Evolutionary conservation across 192 early-diverging fungal species (phyloP).

Genomic region (Coemansia sp.): DNA sequence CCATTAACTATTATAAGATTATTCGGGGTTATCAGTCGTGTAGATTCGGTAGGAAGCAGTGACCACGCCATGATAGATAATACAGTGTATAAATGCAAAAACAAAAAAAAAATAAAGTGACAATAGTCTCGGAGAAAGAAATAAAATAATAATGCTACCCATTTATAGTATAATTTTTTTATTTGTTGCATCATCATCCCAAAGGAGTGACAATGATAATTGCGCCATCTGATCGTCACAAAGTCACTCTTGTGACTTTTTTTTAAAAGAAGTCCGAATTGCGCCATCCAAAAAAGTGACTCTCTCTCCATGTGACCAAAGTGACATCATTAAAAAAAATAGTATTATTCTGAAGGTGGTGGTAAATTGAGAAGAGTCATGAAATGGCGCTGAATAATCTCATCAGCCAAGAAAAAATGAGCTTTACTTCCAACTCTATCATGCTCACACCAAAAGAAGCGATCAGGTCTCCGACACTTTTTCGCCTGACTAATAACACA

Average conservation of each 20-base stretch:
- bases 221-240: background rate
- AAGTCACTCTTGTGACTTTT: constrained; percentile 1
- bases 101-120: no score
- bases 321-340: no score
- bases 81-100: background rate
- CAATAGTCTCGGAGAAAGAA: background rate
- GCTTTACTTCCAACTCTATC: constrained; percentile 28
- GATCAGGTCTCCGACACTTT: constrained; percentile 19
- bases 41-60: background rate
- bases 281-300: background rate
- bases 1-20: background rate
- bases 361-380: constrained; percentile 2
- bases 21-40: background rate
- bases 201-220: background rate
- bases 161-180: background rate
- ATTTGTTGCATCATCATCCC: background rate
- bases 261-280: background rate
- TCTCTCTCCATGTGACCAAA: no score
- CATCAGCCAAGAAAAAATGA: constrained; percentile 36
- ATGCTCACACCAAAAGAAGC: constrained; percentile 40
- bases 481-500: constrained; percentile 18
- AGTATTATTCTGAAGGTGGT: no score
- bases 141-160: background rate
- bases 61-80: constrained; percentile 11
- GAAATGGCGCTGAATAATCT: constrained; percentile 30